Conservation (phyloP, 2,329 filamentous ascomycete genomes). For the Emericellopsis atlantica region DNA sequence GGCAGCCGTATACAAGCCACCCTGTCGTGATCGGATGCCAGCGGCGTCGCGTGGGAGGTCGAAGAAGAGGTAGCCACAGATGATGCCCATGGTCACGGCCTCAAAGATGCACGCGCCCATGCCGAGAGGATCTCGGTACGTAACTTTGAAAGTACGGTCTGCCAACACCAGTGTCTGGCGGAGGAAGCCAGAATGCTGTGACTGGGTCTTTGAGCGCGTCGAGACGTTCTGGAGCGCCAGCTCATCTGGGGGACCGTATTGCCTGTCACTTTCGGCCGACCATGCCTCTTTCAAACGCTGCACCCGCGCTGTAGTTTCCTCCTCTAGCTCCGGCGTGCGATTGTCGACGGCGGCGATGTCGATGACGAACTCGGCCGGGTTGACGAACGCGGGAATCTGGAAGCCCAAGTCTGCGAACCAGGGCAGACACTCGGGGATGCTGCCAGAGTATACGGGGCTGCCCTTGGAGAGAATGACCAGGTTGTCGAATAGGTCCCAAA, state of each 20-base stretch:
- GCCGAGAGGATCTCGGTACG: slow-evolving; percentile 65
- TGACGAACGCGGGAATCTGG: slow-evolving; percentile 57
- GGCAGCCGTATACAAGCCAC: slow-evolving; percentile 58
- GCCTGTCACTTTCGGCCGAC: slow-evolving; percentile 24
- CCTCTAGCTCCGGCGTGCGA: slow-evolving; percentile 53
- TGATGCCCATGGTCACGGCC: slow-evolving; percentile 56
- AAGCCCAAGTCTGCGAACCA: slow-evolving; percentile 53
- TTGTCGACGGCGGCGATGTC: slow-evolving; percentile 66
- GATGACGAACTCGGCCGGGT: slow-evolving; percentile 66
- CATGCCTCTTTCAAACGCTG: slow-evolving; percentile 49
- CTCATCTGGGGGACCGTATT: slow-evolving; percentile 10
- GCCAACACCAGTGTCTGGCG: slow-evolving; percentile 57
- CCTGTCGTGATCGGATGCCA: slow-evolving; percentile 62
- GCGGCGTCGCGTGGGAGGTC: slow-evolving; percentile 50
- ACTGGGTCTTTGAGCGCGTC: slow-evolving; percentile 3
- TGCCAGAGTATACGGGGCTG: slow-evolving; percentile 55
- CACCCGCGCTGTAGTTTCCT: slow-evolving; percentile 44
- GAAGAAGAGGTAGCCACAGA: slow-evolving; percentile 63
- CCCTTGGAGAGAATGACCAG: slow-evolving; percentile 57
- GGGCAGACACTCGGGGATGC: slow-evolving; percentile 39
- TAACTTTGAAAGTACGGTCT: slow-evolving; percentile 55
- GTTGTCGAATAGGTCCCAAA: slow-evolving; percentile 66
- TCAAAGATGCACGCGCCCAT: slow-evolving; percentile 59
- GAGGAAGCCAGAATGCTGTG: slow-evolving; percentile 39
- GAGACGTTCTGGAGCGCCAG: slow-evolving; percentile 6